phyloP scores from a whole-genome alignment of 169 alveolate genomes.

The Plasmodium adleri region DNA sequence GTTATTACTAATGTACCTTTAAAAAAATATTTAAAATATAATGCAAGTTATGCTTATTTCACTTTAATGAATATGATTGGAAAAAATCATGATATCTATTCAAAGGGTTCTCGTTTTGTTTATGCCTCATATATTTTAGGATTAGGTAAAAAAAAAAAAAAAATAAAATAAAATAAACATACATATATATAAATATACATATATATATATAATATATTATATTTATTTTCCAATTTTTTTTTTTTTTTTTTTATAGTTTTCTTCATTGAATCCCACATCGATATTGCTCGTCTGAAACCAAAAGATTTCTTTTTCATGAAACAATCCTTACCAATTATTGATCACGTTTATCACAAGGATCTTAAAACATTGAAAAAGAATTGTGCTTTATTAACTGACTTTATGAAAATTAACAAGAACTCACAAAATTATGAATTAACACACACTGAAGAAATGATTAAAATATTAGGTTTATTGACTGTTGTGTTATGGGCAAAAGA shows the following conservation, averaged over 20 bases:
- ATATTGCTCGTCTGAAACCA: conserved; percentile 42
- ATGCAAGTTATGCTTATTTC: conserved; percentile 56
- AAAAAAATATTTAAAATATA: conserved; percentile 35
- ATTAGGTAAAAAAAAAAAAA: conserved; percentile 9
- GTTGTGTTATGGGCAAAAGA: conserved; percentile 61
- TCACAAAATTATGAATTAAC: background rate
- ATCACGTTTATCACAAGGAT: background rate
- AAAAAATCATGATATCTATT: conserved; percentile 39
- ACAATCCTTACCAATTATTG: conserved; percentile 28
- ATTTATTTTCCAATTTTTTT: background rate
- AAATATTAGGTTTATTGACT: conserved; percentile 14
- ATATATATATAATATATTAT: background rate
- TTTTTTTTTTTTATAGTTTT: conserved; percentile 12
- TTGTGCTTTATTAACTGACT: background rate
- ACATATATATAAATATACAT: background rate
- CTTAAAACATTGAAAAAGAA: conserved; percentile 16
- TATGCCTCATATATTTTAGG: conserved; percentile 51
- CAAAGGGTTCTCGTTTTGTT: conserved; percentile 34
- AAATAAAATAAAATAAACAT: background rate
- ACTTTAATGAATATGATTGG: conserved; percentile 44
- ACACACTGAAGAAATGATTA: conserved; percentile 36
- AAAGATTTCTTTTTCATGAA: conserved; percentile 43
- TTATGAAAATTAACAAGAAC: conserved; percentile 28
- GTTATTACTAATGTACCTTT: conserved; percentile 49
- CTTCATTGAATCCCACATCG: conserved; percentile 54